Evolutionary conservation across 164 flowering plant species (phyloP), one percentile per base, ranked within the genome.

Genomic region (Hamamelis virginiana): DNA sequence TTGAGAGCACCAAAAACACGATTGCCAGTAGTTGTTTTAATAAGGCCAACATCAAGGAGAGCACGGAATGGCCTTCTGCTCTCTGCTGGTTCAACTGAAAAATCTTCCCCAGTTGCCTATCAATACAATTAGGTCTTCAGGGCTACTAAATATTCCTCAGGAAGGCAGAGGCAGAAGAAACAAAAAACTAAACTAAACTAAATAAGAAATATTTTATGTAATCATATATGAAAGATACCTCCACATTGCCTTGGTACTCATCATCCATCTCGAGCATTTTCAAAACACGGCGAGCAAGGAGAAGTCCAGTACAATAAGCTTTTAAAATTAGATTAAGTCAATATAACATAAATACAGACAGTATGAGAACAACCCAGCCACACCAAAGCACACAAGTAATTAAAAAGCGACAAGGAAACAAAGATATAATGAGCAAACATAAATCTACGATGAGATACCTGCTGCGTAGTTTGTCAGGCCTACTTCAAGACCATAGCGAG

Each of bases 391-490:
- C n/a, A n/a, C n/a, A 13, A 14, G 9, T 0, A 23, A 8, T 46
- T 9, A 0, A 28, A 64, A 16, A 46, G 46, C 5, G 4, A 64
- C 33, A 19, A 25, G 16, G n/a, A 18, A 13, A 25, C 12, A 25
- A 8, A 57, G 60, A 57, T 1, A 23, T 3, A 25, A 12, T n/a
- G n/a, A 26, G 18, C 12, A 6, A 57, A 0, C 23, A 57, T 11
- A 57, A 9, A 22, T 14, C 41, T 33, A 2, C 41, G 6, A 33
- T 33, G 41, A 33, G 41, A 66, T 79, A 89, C 97, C 97, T 64
- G 97, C 97, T 48, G 97, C 95, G 80, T 91, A 91, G 62, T 91
- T 91, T 51, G 97, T 88, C 18, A 90, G 89, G 26, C 97, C 97
- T 3, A 89, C 90, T 83, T 89, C 81, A 72, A 91, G 90, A 0